phyloP scores from a whole-genome alignment of 352 stramenopile genomes.

The Phytophthora cryptogea region DNA sequence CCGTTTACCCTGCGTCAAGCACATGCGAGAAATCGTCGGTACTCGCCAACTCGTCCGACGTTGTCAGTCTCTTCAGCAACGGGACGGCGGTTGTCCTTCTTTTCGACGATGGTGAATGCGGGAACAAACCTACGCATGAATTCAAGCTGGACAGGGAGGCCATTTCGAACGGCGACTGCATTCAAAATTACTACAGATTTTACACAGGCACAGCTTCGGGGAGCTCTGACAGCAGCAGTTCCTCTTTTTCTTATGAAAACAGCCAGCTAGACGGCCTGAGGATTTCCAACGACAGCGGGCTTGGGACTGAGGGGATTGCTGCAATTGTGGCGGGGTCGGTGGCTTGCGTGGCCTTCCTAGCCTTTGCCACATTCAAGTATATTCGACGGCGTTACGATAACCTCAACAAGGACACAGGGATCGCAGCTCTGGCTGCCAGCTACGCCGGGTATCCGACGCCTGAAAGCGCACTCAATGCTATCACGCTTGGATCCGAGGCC shows the following conservation, averaged over 20 bases:
- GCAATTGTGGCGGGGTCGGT: constrained; percentile 24
- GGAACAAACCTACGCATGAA: constrained; percentile 10
- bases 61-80: constrained; percentile 35
- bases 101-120: constrained; percentile 30
- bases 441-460: constrained; percentile 41
- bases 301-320: constrained; percentile 12
- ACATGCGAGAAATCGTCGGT: constrained; percentile 36
- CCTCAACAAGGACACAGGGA: constrained; percentile 26
- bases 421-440: constrained; percentile 30
- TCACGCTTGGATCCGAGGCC: constrained; percentile 32
- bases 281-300: neutral
- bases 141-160: constrained; percentile 18
- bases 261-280: constrained; percentile 1
- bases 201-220: constrained; percentile 18
- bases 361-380: constrained; percentile 31
- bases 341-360: constrained; percentile 23
- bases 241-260: constrained; percentile 20
- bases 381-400: constrained; percentile 22
- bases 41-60: constrained; percentile 23
- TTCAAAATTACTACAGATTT: constrained; percentile 34
- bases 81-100: constrained; percentile 19
- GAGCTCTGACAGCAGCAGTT: constrained; percentile 15
- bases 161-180: constrained; percentile 23
- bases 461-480: constrained; percentile 27
- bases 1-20: constrained; percentile 32